Evolutionary conservation across 805 yeast species (phyloP).

Genomic region (Myxozyma kluyveri): DNA sequence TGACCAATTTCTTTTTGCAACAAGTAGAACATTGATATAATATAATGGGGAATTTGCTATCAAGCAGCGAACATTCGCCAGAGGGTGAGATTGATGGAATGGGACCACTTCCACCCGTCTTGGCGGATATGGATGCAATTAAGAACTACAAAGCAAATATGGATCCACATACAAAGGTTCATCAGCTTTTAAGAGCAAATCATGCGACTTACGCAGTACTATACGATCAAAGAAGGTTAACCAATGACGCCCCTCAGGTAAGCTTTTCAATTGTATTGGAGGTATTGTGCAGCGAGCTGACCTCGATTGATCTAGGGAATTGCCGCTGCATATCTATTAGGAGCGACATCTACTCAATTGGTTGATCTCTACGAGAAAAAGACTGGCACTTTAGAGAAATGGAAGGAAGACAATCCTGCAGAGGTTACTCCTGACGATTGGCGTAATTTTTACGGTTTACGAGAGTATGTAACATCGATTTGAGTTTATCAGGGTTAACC

Average conservation of each 20-base stretch:
- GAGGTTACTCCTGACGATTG: conserved; percentile 41
- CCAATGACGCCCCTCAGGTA: conserved; percentile 38
- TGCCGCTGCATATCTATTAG: conserved; percentile 40
- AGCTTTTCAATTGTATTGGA: neutral
- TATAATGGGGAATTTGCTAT: too few relatives aligned
- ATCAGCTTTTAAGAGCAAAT: conserved; percentile 37
- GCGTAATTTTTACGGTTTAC: conserved; percentile 36
- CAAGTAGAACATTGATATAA: too few relatives aligned
- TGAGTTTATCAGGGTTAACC: too few relatives aligned
- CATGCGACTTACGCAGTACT: conserved; percentile 36
- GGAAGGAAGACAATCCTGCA: conserved; percentile 43
- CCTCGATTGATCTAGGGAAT: conserved; percentile 24
- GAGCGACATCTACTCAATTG: conserved; percentile 38
- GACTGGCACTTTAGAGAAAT: conserved; percentile 30
- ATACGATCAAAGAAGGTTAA: conserved; percentile 34
- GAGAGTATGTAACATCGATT: conserved; percentile 20
- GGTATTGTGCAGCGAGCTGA: neutral
- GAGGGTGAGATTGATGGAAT: too few relatives aligned
- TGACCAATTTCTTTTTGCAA: neutral
- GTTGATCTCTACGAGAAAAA: conserved; percentile 35
- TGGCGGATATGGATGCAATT: neutral
- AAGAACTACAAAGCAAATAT: neutral
- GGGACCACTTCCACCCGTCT: neutral
- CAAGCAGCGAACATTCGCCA: too few relatives aligned
- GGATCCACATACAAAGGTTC: conserved; percentile 30